Evolutionary conservation across 768 basidiomycete species (phyloP).

Genomic region (Kwoniella pini): DNA sequence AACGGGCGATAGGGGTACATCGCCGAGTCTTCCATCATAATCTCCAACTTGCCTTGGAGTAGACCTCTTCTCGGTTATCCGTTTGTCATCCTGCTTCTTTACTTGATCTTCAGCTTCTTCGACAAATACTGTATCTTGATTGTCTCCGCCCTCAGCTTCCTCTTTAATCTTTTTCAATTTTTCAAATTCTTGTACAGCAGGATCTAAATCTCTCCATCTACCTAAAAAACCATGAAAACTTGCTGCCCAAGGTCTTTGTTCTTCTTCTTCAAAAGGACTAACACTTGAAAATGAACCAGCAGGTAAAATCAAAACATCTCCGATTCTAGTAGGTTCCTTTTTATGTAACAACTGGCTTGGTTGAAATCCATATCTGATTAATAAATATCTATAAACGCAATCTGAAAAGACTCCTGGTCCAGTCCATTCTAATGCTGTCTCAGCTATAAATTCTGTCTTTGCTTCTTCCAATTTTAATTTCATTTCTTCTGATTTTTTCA

Average conservation of each 20-base stretch:
- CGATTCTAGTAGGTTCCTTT: slow-evolving; percentile 34
- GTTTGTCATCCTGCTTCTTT: background rate
- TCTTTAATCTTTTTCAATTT: slow-evolving; percentile 35
- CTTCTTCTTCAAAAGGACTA: slow-evolving; percentile 33
- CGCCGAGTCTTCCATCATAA: slow-evolving; percentile 4
- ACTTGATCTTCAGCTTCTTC: slow-evolving; percentile 12
- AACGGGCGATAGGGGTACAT: slow-evolving; percentile 10
- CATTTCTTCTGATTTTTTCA: slow-evolving; percentile 34
- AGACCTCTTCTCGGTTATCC: slow-evolving; percentile 3
- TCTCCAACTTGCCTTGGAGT: too few species aligned
- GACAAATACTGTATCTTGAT: slow-evolving; percentile 13
- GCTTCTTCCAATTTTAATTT: slow-evolving; percentile 16
- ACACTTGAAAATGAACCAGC: slow-evolving; percentile 43
- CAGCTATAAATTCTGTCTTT: slow-evolving; percentile 28
- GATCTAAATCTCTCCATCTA: slow-evolving; percentile 41
- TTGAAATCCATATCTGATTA: slow-evolving; percentile 41
- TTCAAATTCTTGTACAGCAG: slow-evolving; percentile 34
- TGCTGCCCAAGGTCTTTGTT: slow-evolving; percentile 43
- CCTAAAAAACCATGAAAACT: slow-evolving; percentile 41
- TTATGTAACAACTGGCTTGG: slow-evolving; percentile 35
- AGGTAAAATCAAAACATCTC: slow-evolving; percentile 42
- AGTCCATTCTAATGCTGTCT: slow-evolving; percentile 43
- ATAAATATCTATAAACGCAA: slow-evolving; percentile 42
- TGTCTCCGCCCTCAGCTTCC: slow-evolving; percentile 25
- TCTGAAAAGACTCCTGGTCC: slow-evolving; percentile 45